These are phyloP conservation scores for Diaporthe caulivora DNA, from an alignment of 2,329 filamentous ascomycete genomes.

Conservation along the genomic window DNA sequence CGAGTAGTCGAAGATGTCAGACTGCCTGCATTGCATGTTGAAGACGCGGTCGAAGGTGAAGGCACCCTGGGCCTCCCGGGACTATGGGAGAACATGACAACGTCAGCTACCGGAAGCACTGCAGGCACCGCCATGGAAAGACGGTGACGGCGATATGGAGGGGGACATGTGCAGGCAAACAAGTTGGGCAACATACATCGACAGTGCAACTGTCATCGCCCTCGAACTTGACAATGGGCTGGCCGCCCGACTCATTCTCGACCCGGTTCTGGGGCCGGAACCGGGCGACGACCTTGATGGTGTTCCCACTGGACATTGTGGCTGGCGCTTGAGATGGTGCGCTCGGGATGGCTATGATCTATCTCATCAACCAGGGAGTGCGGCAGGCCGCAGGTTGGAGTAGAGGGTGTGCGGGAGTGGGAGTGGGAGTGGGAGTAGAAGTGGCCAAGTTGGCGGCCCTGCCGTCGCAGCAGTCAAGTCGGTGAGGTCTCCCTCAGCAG, in stretches of 20 bases:
- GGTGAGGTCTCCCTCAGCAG: slow-evolving; percentile 26
- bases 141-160: neutral
- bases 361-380: slow-evolving; percentile 44
- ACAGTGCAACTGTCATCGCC: slow-evolving; percentile 89
- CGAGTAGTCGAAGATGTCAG: slow-evolving; percentile 97
- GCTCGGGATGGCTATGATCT: slow-evolving; percentile 43
- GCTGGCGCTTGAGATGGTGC: slow-evolving; percentile 50
- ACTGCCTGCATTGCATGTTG: slow-evolving; percentile 90
- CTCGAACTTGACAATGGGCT: slow-evolving; percentile 91
- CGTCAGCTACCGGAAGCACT: slow-evolving; percentile 14
- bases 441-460: slow-evolving; percentile 37
- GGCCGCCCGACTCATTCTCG: slow-evolving; percentile 89
- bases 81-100: slow-evolving; percentile 61
- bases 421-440: slow-evolving; percentile 22
- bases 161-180: neutral
- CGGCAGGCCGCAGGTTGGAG: slow-evolving; percentile 35
- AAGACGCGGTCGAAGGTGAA: slow-evolving; percentile 99
- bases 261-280: slow-evolving; percentile 97
- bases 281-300: slow-evolving; percentile 92
- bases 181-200: slow-evolving; percentile 71
- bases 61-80: slow-evolving; percentile 82
- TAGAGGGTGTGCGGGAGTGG: slow-evolving; percentile 3
- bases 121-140: neutral
- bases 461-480: slow-evolving; percentile 33
- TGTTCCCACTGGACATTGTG: slow-evolving; percentile 71